Evolutionary conservation across 805 yeast species (phyloP), one percentile per base, ranked within the genome.

Genomic region (Yamadazyma sp.): DNA sequence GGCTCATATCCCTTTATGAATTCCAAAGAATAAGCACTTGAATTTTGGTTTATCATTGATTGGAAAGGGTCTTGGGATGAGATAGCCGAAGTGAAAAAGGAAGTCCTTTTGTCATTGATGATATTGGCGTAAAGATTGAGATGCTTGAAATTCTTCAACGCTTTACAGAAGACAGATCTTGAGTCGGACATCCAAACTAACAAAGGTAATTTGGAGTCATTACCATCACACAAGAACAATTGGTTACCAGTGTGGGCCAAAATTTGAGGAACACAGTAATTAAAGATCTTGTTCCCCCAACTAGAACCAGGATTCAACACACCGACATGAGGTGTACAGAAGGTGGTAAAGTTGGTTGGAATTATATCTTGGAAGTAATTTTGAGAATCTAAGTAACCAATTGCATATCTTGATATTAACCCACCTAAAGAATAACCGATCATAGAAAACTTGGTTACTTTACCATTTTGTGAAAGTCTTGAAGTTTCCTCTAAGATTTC

Each of bases 41-140:
- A 62, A 28, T 59, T 55, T 27, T 44, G 42, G 36, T 66, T 66
- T 30, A 67, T 58, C 53, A 67, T 65, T 2, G 82, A 76, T 13
- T 62, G 54, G 51, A 79, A 81, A 0, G 87, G 87, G 47, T 82
- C 86, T 23, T 65, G 58, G 18, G 58, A 48, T 0, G 83, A 75
- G 23, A 83, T 83, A 4, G 85, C 85, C 0, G 94, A 70, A 2
- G 94, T 85, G 75, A 84, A 86, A 82, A 86, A 87, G 11, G 85
- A 74, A 4, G 94, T 79, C 46, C 95, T 74, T 44, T 80, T 80
- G 59, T 86, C 96, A 43, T 86, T 84, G 39, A 80, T 73, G 26
- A 84, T 72, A 58, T 87, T 87, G 5, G 93, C 84, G 51, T 86
- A 85, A 29, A 86, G 57, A 5, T 78, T 56, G 27, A 70, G 68